Conservation (phyloP, 192 early-diverging fungal species). For the Linnemannia schmuckeri region DNA sequence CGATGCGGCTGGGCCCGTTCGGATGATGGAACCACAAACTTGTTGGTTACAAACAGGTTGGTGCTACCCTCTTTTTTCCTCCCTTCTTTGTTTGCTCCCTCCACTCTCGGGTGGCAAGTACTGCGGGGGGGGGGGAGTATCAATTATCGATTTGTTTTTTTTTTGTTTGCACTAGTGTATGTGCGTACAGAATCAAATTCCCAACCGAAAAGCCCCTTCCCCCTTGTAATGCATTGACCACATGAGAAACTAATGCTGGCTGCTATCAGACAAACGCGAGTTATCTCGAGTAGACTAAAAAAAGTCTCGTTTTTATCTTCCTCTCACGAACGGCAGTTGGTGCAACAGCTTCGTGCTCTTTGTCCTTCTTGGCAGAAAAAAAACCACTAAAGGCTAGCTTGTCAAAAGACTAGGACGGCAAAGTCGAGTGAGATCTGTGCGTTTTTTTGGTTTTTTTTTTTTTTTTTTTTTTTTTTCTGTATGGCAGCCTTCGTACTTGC, state of each 20-base stretch:
- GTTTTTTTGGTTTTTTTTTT: neutral
- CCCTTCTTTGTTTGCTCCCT: too few relatives aligned
- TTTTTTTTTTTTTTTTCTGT: neutral
- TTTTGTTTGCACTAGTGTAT: neutral
- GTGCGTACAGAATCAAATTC: neutral
- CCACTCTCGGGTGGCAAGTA: neutral
- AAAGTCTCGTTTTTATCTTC: too few relatives aligned
- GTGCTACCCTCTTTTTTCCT: neutral
- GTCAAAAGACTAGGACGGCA: neutral
- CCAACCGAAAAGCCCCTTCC: neutral
- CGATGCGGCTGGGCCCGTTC: neutral
- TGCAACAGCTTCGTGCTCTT: neutral
- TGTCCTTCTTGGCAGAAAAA: neutral
- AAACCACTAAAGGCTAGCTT: neutral
- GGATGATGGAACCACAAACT: neutral
- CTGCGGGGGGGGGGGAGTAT: neutral
- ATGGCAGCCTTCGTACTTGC: neutral
- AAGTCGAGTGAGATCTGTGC: neutral
- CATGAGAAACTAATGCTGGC: too few relatives aligned
- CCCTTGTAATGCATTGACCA: neutral
- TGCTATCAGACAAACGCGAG: too few relatives aligned
- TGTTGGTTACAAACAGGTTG: slow-evolving; percentile 5
- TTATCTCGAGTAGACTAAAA: too few relatives aligned
- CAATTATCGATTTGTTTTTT: neutral
- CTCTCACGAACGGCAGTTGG: too few relatives aligned